Base-by-base conservation (phyloP, 1,284 basidiomycete species). In the Trametes hirsuta region DNA sequence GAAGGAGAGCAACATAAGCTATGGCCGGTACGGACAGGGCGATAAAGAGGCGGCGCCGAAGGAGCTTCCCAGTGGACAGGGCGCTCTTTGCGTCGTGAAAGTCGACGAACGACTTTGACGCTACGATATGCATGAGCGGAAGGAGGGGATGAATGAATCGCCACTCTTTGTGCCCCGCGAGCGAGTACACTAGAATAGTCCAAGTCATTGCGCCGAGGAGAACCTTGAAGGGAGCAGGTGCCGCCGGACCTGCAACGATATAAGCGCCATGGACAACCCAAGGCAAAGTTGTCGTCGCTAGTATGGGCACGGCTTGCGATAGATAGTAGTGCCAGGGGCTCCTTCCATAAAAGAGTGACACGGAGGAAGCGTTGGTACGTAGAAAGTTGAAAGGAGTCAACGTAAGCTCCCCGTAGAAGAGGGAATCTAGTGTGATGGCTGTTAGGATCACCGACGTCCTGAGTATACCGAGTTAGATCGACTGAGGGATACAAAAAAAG, bases 321-420 rank as follows among this genome's bases (percentile, higher is more conserved):
- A 98, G 62, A 71, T 99, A 98, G 74, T 93, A 99, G 70, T 97
- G 90, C 85, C 88, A 91, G 0, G 90, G 77, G 62, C 86, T 93
- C 2, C 81, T 76, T n/a, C 97, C 97, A 72, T 99, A 99, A 73
- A 98, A 98, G n/a, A 90, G 77, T 0, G 97, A 96, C 18, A 98
- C 82, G 2, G 85, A 81, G 1, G 90, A 90, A 0, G 94, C 77
- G 69, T 97, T 97, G 47, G 90, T 88, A 42, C 80, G 76, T 30
- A 97, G 70, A 71, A 99, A 93, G 71, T 94, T 94, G 47, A 91
- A 75, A 1, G 94, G 84, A 0, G 95, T 92, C 65, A 96, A 84
- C 0, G 90, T 92, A 0, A 83, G 75, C 39, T 72, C 75, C 14
- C 81, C 78, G 69, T 94, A 93, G 76, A 91, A 95, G 8, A 80